These are phyloP conservation scores for peach (Prunus persica) DNA, from an alignment of 306 rosid species.

Conservation along the genomic window Prunus_persica_NCBIv2 NC_034011.1:26433501-26434000, in stretches of 20 bases:
- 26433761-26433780: constrained; percentile 35
- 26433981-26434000: too few relatives aligned
- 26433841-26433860: background rate
- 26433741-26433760: constrained; percentile 26
- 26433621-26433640: background rate
- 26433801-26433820: constrained; percentile 47
- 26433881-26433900: background rate
- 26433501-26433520: constrained; percentile 24
- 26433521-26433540: constrained; percentile 36
- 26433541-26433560: constrained; percentile 6
- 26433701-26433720: constrained; percentile 1
- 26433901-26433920: background rate
- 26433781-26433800: constrained; percentile 47
- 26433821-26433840: constrained; percentile 12
- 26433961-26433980: too few relatives aligned
- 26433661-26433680: background rate
- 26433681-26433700: background rate
- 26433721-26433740: background rate
- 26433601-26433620: background rate
- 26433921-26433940: background rate
- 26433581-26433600: constrained; percentile 33
- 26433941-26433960: too few relatives aligned
- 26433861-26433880: background rate
- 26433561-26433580: constrained; percentile 34
- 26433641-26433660: background rate